Evolutionary conservation across 495 filamentous ascomycete genomes (phyloP).

Genomic region (Penicillium paxilli): DNA sequence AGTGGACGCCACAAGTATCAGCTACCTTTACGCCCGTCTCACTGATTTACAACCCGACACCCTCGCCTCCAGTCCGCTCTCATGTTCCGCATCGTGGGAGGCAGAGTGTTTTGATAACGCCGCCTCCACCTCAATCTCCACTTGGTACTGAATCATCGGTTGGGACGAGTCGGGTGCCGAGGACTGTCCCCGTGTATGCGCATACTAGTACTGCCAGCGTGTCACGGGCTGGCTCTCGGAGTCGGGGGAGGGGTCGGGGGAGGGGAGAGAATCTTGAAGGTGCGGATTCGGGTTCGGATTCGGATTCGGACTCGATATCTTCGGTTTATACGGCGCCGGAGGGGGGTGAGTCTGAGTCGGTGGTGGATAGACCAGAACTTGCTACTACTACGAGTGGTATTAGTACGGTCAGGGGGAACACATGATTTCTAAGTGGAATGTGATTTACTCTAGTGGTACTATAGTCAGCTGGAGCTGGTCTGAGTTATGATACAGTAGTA

Average conservation of each 20-base stretch:
- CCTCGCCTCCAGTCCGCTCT: not conserved
- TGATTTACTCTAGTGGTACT: too few species aligned
- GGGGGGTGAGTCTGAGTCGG: too few species aligned
- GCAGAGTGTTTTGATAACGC: not conserved
- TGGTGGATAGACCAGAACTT: too few species aligned
- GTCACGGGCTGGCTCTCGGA: not conserved
- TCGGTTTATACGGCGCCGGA: conserved; percentile 28
- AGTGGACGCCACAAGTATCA: not conserved
- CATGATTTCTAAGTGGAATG: too few species aligned
- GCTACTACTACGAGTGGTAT: too few species aligned
- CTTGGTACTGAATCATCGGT: not conserved
- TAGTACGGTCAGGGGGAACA: too few species aligned
- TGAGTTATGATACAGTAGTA: too few species aligned
- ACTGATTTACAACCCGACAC: not conserved
- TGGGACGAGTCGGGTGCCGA: not conserved
- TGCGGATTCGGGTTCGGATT: conserved; percentile 7
- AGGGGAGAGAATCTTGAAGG: not conserved
- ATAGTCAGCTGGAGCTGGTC: too few species aligned
- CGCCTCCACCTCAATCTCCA: not conserved
- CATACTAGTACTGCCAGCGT: not conserved
- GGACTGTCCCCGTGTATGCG: not conserved
- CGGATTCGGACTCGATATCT: conserved; percentile 11
- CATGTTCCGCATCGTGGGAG: not conserved
- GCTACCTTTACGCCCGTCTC: not conserved
- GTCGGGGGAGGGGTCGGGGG: not conserved